Conservation (phyloP, 75 land plant genomes). For the Gnetum montanum region DNA sequence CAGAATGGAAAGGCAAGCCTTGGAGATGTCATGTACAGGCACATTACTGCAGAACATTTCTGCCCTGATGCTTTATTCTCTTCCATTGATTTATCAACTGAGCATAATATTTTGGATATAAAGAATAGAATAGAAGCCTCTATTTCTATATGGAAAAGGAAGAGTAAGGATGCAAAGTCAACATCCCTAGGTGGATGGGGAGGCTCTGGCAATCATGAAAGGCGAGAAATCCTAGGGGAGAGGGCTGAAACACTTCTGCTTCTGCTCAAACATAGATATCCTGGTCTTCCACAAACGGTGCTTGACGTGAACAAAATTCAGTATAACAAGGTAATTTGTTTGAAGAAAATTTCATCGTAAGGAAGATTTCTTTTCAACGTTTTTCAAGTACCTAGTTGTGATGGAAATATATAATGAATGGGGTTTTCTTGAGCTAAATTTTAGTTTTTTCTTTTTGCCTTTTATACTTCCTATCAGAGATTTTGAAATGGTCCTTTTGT, state of each 20-base stretch:
- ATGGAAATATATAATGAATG: too few species aligned
- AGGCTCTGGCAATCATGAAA: constrained; percentile 50
- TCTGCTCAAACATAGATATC: constrained; percentile 60
- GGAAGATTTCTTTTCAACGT: neutral
- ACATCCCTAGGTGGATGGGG: constrained; percentile 53
- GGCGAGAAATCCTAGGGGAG: constrained; percentile 66
- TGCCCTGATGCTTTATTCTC: constrained; percentile 51
- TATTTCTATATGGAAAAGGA: constrained; percentile 66
- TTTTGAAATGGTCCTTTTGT: too few species aligned
- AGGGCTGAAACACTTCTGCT: constrained; percentile 78
- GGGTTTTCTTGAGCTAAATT: too few species aligned
- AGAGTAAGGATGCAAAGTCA: constrained; percentile 51
- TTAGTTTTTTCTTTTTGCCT: too few species aligned
- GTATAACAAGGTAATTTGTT: constrained; percentile 54
- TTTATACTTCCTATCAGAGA: too few species aligned
- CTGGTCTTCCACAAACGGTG: constrained; percentile 77
- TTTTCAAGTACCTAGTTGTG: neutral
- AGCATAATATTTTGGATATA: constrained; percentile 61
- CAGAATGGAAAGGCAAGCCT: constrained; percentile 79
- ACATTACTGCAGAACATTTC: constrained; percentile 58
- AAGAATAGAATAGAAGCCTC: constrained; percentile 83
- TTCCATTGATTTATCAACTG: constrained; percentile 57
- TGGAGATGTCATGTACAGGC: constrained; percentile 57
- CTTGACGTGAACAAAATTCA: constrained; percentile 86
- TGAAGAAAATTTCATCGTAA: neutral